Percentiles rank a stretch among this genome's conserved stretches.
These are phyloP conservation scores for Didymosphaeria variabile DNA, from an alignment of 2,329 filamentous ascomycete species.

Conservation along the genomic window DNA sequence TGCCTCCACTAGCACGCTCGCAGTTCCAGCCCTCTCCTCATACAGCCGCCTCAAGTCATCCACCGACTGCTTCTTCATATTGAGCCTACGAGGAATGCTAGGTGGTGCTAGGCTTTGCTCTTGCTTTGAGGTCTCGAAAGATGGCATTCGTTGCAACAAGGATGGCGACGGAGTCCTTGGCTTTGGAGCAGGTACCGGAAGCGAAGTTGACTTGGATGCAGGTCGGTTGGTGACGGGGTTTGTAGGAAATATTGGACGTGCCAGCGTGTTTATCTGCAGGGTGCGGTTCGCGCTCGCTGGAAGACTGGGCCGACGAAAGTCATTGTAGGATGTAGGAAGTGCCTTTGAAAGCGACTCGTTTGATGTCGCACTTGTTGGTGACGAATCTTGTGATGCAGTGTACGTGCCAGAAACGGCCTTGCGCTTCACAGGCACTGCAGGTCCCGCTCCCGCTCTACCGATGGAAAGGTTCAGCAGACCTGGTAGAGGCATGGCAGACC, in stretches of 20 bases:
- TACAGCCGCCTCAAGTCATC: constrained; percentile 59
- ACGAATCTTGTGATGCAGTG: constrained; percentile 23
- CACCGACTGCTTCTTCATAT: constrained; percentile 56
- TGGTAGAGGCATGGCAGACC: constrained; percentile 27
- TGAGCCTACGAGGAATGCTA: constrained; percentile 47
- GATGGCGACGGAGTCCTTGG: constrained; percentile 51
- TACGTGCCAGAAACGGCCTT: constrained; percentile 27
- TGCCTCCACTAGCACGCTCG: constrained; percentile 40
- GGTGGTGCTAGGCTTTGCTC: constrained; percentile 24
- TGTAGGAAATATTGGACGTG: constrained; percentile 45
- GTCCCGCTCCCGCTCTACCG: constrained; percentile 11
- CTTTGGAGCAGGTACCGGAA: constrained; percentile 41
- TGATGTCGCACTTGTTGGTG: constrained; percentile 29
- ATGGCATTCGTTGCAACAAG: constrained; percentile 57
- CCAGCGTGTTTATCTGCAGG: constrained; percentile 48
- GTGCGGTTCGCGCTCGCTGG: constrained; percentile 39
- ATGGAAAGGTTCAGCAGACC: constrained; percentile 29
- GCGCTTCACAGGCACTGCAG: constrained; percentile 22
- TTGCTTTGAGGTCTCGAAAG: constrained; percentile 48
- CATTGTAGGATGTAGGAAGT: constrained; percentile 20
- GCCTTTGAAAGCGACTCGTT: constrained; percentile 23
- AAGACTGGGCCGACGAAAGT: constrained; percentile 43
- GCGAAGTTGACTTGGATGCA: constrained; percentile 39
- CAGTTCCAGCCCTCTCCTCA: constrained; percentile 57
- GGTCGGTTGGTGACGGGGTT: constrained; percentile 38